A percentile compares a stretch with the other conserved stretches of the same genome.
Conservation (phyloP, 495 filamentous ascomycete species). For the Talaromyces borbonicus region DNA sequence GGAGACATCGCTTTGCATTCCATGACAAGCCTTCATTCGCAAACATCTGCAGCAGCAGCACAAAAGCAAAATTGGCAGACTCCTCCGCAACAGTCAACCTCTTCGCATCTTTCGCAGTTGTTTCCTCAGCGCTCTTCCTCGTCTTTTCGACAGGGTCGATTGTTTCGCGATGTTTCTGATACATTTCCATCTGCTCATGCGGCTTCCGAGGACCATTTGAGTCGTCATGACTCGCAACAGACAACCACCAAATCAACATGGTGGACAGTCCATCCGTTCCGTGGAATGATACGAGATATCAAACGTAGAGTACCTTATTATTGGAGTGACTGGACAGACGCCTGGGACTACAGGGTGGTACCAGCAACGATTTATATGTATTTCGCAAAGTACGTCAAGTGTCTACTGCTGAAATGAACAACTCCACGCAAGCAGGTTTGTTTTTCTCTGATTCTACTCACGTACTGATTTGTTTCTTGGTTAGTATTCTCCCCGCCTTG, state of each 20-base stretch:
- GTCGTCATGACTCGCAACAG: neutral
- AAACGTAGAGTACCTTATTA: conserved; percentile 65
- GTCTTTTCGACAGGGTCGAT: neutral
- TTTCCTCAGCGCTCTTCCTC: neutral
- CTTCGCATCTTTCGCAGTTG: neutral
- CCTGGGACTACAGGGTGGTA: conserved; percentile 76
- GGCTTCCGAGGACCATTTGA: neutral
- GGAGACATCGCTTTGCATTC: conserved; percentile 5
- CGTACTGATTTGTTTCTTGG: neutral
- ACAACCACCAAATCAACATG: conserved; percentile 22
- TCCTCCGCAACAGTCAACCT: neutral
- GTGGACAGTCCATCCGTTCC: conserved; percentile 51
- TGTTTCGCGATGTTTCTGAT: neutral
- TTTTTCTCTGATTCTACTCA: neutral
- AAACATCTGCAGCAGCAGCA: neutral
- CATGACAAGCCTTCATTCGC: conserved; percentile 2
- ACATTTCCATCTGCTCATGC: neutral
- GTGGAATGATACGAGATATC: conserved; percentile 65
- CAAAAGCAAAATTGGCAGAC: neutral
- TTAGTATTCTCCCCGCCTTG: conserved; percentile 68
- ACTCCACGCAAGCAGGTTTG: neutral
- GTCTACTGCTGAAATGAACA: neutral
- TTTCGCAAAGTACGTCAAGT: conserved; percentile 68
- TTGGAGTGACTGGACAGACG: conserved; percentile 69
- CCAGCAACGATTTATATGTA: conserved; percentile 84